A percentile compares a stretch with the other conserved stretches of the same genome.
phyloP scores from a whole-genome alignment of 371 early-diverging fungal species.

The Catenaria anguillulae region DNA sequence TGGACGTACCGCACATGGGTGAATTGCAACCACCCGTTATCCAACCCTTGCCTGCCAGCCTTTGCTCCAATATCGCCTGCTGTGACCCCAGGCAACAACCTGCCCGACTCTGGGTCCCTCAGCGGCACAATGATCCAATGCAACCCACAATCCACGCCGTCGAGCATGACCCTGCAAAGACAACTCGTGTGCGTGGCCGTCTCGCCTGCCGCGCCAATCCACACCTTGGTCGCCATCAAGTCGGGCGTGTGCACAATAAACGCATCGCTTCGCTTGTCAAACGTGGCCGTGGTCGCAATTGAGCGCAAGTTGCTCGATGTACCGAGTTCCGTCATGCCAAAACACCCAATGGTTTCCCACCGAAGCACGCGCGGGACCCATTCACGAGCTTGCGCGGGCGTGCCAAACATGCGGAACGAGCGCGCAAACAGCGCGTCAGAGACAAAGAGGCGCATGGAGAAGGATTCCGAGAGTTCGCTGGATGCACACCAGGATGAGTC shows the following conservation, averaged over 20 bases:
- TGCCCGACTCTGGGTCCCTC: slow-evolving; percentile 52
- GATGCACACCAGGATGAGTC: not conserved
- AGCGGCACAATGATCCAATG: slow-evolving; percentile 70
- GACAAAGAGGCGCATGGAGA: slow-evolving; percentile 44
- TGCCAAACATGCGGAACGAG: slow-evolving; percentile 40
- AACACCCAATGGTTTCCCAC: slow-evolving; percentile 44
- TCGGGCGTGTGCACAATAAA: slow-evolving; percentile 28
- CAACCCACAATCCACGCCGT: slow-evolving; percentile 25
- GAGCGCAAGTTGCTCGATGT: slow-evolving; percentile 10
- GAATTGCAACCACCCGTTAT: slow-evolving; percentile 91
- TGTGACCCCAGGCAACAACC: slow-evolving; percentile 55
- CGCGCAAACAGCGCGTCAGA: slow-evolving; percentile 40
- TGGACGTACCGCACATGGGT: slow-evolving; percentile 45
- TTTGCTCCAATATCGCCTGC: slow-evolving; percentile 77
- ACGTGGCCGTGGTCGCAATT: slow-evolving; percentile 33
- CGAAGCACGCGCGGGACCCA: slow-evolving; percentile 36
- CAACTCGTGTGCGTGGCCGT: slow-evolving; percentile 15
- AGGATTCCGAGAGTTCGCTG: slow-evolving; percentile 40
- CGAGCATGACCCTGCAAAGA: not conserved
- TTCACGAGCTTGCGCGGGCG: slow-evolving; percentile 33
- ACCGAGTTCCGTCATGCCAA: slow-evolving; percentile 46
- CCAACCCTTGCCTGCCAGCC: slow-evolving; percentile 60
- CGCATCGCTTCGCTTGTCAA: slow-evolving; percentile 17
- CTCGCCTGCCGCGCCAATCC: slow-evolving; percentile 33
- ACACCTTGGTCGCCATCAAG: slow-evolving; percentile 24